These are phyloP conservation scores for Pterocarpus macrocarpus DNA, from an alignment of 306 rosid genomes.

Conservation along the genomic window DNA sequence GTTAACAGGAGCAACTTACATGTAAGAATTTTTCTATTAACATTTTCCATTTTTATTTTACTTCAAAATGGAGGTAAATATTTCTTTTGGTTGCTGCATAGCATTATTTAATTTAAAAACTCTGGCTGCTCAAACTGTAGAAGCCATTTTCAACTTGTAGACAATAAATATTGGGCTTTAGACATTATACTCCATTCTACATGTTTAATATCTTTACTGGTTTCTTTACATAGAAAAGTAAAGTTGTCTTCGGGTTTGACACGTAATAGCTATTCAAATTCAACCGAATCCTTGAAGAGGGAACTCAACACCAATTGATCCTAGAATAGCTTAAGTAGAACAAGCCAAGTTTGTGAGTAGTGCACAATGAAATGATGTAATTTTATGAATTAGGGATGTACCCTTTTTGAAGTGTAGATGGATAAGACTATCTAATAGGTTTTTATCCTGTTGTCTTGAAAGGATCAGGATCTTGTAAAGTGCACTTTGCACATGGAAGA, in stretches of 20 bases:
- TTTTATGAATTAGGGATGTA: background rate
- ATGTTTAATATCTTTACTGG: background rate
- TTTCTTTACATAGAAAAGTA: slow-evolving; percentile 49
- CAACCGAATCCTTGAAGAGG: background rate
- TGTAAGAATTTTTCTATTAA: slow-evolving; percentile 52
- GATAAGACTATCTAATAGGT: background rate
- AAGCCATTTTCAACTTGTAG: background rate
- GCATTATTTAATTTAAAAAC: background rate
- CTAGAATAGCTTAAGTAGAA: slow-evolving; percentile 43
- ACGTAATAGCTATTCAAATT: background rate
- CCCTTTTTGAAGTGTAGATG: background rate
- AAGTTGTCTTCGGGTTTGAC: background rate
- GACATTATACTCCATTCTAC: background rate
- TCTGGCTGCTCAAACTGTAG: background rate
- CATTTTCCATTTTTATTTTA: background rate
- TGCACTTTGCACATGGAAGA: background rate
- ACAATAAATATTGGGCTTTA: background rate
- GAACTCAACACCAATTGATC: slow-evolving; percentile 22
- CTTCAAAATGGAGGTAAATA: background rate
- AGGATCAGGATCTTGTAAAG: background rate
- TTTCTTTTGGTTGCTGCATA: background rate
- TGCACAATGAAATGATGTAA: background rate
- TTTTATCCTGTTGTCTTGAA: no score
- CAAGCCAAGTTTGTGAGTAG: background rate
- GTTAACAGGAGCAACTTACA: background rate